Evolutionary conservation across 2,329 filamentous ascomycete species (phyloP).

Genomic region (Ramularia endophylla): DNA sequence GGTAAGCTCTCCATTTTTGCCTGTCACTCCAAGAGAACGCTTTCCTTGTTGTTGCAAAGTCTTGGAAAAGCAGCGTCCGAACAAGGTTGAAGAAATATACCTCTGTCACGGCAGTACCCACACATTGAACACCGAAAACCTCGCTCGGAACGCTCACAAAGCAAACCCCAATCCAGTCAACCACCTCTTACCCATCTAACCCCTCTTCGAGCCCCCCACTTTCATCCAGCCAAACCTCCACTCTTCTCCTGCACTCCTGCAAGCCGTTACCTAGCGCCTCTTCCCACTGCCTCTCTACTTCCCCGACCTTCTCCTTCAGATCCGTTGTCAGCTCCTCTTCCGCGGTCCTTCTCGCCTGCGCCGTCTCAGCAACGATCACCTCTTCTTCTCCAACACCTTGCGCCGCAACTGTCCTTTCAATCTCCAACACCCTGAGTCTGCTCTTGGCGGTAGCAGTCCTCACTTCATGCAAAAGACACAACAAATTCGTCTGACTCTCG

Average conservation of each 20-base stretch:
- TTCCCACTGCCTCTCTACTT: constrained; percentile 86
- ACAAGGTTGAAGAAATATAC: no score
- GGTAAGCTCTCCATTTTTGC: no score
- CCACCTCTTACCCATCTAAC: constrained; percentile 37
- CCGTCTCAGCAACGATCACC: constrained; percentile 44
- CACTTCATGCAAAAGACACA: constrained; percentile 87
- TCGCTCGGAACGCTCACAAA: constrained; percentile 8
- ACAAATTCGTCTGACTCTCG: constrained; percentile 83
- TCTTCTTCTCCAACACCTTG: constrained; percentile 30
- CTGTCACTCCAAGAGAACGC: no score
- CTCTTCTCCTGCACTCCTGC: constrained; percentile 64
- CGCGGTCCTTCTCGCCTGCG: constrained; percentile 59
- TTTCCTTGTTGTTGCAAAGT: no score
- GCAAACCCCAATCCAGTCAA: not conserved
- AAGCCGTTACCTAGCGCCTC: constrained; percentile 78
- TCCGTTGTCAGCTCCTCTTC: constrained; percentile 70
- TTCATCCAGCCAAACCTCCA: constrained; percentile 66
- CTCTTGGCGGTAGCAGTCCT: constrained; percentile 70
- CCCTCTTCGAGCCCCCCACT: constrained; percentile 84
- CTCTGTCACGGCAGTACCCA: no score
- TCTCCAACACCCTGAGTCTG: constrained; percentile 61
- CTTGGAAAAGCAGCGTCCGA: no score
- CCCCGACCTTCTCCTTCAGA: constrained; percentile 84
- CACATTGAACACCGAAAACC: constrained; percentile 16
- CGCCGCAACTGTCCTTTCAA: constrained; percentile 45